Evolutionary conservation across 2,329 filamentous ascomycete genomes (phyloP), one percentile per base, ranked within the genome.

Genomic region (Sporothrix pallida): DNA sequence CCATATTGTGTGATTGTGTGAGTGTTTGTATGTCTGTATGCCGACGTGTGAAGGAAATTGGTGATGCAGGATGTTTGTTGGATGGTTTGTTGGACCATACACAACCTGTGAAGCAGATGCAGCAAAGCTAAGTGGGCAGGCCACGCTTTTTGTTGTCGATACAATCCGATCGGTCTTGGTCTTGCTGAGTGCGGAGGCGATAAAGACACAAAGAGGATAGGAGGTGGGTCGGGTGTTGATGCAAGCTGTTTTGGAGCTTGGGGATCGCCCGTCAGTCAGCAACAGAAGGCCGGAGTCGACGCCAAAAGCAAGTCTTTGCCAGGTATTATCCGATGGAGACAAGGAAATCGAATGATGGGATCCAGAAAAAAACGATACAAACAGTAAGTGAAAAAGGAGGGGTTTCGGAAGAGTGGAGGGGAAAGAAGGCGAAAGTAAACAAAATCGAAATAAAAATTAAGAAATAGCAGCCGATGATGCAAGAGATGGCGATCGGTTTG

Each of bases 211-310:
- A 37, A 37, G 31, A 37, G 31, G 31, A 37, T 5, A 23, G 20
- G 58, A 50, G 31, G 72, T 73, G 72, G 72, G 67, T 60, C 46
- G 42, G 31, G 15, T 54, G 54, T 68, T 52, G 54, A 60, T 37
- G 58, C 54, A 63, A 71, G 56, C 31, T 73, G 56, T 73, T 65
- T 70, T 52, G 46, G 67, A 70, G 44, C 56, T 70, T 63, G 48
- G 67, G 52, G 67, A 71, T 56, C 56, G 72, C 48, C 48, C 68
- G 60, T 63, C 68, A 73, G 72, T 73, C 60, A 71, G 69, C 69
- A 73, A 63, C 72, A 68, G 65, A 52, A 73, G 37, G 60, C 58
- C 48, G 50, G 46, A 52, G 44, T 20, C 23, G 65, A 26, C 65
- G 65, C 65, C 52, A 54, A 68, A 68, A 72, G 37, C 50, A 72